Evolutionary conservation across 2,329 filamentous ascomycete genomes (phyloP).

Genomic region (Aspergillus fischeri): DNA sequence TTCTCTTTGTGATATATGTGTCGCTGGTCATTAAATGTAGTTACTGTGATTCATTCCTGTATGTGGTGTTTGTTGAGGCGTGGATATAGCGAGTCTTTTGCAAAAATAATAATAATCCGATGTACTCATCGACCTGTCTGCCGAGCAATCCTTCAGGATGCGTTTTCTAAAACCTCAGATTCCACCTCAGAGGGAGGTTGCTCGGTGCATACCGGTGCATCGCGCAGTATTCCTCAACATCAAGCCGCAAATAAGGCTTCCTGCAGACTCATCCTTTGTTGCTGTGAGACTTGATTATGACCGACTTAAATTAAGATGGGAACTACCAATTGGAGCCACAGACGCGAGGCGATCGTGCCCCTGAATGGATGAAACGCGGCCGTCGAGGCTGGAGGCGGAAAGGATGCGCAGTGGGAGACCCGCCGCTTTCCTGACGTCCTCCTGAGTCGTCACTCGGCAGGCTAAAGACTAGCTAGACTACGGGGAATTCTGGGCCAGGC

Average conservation of each 20-base stretch:
- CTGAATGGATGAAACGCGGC: slow-evolving; percentile 3
- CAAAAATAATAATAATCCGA: background rate
- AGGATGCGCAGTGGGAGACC: slow-evolving; percentile 10
- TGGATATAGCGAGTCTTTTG: background rate
- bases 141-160: background rate
- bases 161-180: background rate
- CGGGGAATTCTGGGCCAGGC: background rate
- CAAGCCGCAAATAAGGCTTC: background rate
- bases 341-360: slow-evolving; percentile 2
- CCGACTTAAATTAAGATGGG: background rate
- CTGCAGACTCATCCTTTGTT: background rate
- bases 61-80: background rate
- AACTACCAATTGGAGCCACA: background rate
- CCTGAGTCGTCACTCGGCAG: background rate
- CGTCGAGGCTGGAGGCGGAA: slow-evolving; percentile 9
- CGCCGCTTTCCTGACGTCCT: background rate
- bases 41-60: background rate
- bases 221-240: background rate
- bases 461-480: background rate
- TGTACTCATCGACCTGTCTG: background rate
- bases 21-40: background rate
- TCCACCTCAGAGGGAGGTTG: background rate
- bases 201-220: background rate
- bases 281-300: background rate
- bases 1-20: slow-evolving; percentile 14